phyloP scores from a whole-genome alignment of 1,284 basidiomycete genomes.

The Vanrija pseudolonga region DNA sequence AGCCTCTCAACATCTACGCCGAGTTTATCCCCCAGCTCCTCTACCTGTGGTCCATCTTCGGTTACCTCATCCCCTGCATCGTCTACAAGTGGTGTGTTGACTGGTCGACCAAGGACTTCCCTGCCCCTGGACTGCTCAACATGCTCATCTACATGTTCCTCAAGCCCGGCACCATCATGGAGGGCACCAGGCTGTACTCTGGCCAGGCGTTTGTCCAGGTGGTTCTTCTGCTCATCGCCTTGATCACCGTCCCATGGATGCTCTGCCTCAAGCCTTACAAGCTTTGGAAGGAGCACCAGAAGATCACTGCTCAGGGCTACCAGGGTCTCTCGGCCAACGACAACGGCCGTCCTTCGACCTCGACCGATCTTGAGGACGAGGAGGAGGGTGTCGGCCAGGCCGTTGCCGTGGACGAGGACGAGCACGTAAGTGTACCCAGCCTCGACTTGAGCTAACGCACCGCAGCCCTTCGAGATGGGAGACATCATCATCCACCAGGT shows the following conservation, averaged over 20 bases:
- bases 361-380: constrained; percentile 62
- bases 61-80: constrained; percentile 92
- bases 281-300: constrained; percentile 83
- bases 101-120: constrained; percentile 69
- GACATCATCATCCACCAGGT: constrained; percentile 95
- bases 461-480: constrained; percentile 66
- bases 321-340: constrained; percentile 56
- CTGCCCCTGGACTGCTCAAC: constrained; percentile 86
- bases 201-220: constrained; percentile 87
- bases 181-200: constrained; percentile 69
- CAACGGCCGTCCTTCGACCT: constrained; percentile 27
- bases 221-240: constrained; percentile 73
- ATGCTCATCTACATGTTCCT: constrained; percentile 96
- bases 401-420: constrained; percentile 59
- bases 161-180: constrained; percentile 72
- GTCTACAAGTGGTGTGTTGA: constrained; percentile 96
- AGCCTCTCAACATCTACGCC: constrained; percentile 76
- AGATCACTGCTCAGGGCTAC: constrained; percentile 81
- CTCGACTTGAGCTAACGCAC: no score
- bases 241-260: constrained; percentile 93
- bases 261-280: constrained; percentile 91
- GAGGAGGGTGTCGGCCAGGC: constrained; percentile 79
- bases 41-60: constrained; percentile 96
- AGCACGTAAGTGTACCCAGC: constrained; percentile 29
- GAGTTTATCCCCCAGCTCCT: constrained; percentile 97